Evolutionary conservation across 2,329 filamentous ascomycete genomes (phyloP), one percentile per base, ranked within the genome.

Genomic region (Exutisphaerella laricina): DNA sequence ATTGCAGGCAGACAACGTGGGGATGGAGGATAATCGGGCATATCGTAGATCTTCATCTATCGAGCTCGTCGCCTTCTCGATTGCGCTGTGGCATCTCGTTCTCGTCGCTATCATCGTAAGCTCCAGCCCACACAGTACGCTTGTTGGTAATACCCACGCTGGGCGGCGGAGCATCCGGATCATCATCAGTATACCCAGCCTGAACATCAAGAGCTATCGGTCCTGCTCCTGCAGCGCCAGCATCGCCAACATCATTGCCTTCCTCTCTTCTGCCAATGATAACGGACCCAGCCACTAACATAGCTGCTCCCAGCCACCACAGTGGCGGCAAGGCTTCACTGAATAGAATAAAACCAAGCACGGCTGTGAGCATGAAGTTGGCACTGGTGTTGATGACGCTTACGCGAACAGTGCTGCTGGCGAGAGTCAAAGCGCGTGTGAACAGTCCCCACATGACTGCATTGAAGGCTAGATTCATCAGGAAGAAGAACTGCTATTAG

Each of bases 401-500:
- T 36, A 89, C 85, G 58, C 87, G 84, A 0, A 85, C 86, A 6
- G 85, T 88, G 1, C 84, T 88, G 45, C 77, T 75, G 10, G 84
- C 84, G 13, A 77, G 74, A 0, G 84, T 79, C n/a, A 90, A 75
- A 39, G 85, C 85, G 37, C 79, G 77, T 5, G 85, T 90, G 68
- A 89, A 90, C 35, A 90, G 75, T 0, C 82, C 80, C 85, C 85
- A 90, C 85, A 90, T 90, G 65, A 87, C 71, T 39, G 78, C 83
- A 58, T 88, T 88, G 65, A 88, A 88, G 39, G 75, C 63, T 32
- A 88, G 71, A 57, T 88, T 90, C 9, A 89, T 72, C 1, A 70
- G 75, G 58, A 90, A 89, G 71, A 89, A 89, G 30, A 75, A 66
- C 82, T 86, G 20, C 6, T 21, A 7, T 6, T 6, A 6, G 23